Evolutionary conservation across 2,329 filamentous ascomycete species (phyloP), one percentile per base, ranked within the genome.

Genomic region (Myriosclerotinia duriaeana): DNA sequence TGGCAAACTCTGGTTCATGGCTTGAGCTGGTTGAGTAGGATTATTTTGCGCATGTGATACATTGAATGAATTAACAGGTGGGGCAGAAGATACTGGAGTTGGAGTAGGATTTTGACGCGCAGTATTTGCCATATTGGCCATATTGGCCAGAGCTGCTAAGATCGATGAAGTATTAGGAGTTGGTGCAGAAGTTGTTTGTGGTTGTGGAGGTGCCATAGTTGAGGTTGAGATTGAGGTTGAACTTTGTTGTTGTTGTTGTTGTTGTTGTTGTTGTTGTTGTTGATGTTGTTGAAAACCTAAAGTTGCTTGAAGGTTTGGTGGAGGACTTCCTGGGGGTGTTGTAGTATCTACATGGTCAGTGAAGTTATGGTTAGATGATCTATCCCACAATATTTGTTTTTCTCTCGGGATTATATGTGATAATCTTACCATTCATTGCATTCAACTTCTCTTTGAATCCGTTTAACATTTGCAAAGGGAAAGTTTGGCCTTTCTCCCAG

Each of bases 401-500:
- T 67, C 12, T 54, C 53, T 53, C 60, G 67, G 65, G 64, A 66
- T 61, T 44, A 58, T 69, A 71, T 70, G 42, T 69, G 68, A 71
- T 72, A 82, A 68, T 78, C 89, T 83, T 91, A 93, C 89, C 72
- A 82, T 78, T 54, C 67, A 82, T 76, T 60, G 85, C 81, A 70
- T 84, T 89, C 74, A 96, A 78, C 78, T 91, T 93, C 76, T 91
- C 85, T 80, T 92, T 94, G 84, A 96, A 96, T 48, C 86, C 87
- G 69, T 84, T 83, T 73, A 99, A 86, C 87, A 97, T 89, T 64
- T 88, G 79, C 53, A 84, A 78, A 36, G 95, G 93, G 78, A 99
- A 98, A 30, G 93, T 98, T 77, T 90, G 89, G 71, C 92, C 92
- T 76, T 95, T 95, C 78, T 97, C 93, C 95, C 95, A 99, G 72